These are phyloP conservation scores for Lecanicillium sp. DNA, from an alignment of 2,329 filamentous ascomycete species.

Conservation along the genomic window DNA sequence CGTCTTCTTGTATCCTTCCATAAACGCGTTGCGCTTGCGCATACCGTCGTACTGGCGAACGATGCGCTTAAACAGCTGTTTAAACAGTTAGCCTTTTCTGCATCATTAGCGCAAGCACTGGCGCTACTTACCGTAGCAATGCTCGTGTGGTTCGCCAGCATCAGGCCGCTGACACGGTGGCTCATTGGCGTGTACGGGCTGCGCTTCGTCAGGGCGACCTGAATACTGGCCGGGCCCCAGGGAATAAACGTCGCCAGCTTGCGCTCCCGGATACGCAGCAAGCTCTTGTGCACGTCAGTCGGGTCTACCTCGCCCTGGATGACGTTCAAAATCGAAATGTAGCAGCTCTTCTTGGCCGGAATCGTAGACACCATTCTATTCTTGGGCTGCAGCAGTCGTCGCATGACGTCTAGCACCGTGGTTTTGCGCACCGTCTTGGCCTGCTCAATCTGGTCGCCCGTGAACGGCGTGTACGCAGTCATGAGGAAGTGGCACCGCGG, in stretches of 20 bases:
- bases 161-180: constrained; percentile 89
- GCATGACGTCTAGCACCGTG: constrained; percentile 96
- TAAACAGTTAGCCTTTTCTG: not conserved
- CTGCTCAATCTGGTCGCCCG: constrained; percentile 89
- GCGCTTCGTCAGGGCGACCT: constrained; percentile 92
- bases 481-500: constrained; percentile 97
- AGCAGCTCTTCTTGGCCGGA: constrained; percentile 94
- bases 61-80: constrained; percentile 82
- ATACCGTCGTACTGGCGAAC: constrained; percentile 88
- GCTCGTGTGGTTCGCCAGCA: constrained; percentile 97
- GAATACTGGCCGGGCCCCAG: constrained; percentile 96
- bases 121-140: constrained; percentile 66
- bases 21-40: constrained; percentile 92
- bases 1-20: constrained; percentile 94
- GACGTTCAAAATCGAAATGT: constrained; percentile 97
- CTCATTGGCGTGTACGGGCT: constrained; percentile 93
- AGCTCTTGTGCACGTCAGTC: constrained; percentile 96
- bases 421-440: constrained; percentile 98
- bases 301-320: constrained; percentile 98
- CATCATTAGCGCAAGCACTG: not conserved
- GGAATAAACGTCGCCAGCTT: constrained; percentile 94
- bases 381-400: constrained; percentile 89
- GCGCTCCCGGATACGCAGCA: constrained; percentile 90
- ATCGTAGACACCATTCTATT: constrained; percentile 98
- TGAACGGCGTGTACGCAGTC: constrained; percentile 97